Conservation (phyloP, 2,329 filamentous ascomycete species). For the Ophiostoma ulmi region DNA sequence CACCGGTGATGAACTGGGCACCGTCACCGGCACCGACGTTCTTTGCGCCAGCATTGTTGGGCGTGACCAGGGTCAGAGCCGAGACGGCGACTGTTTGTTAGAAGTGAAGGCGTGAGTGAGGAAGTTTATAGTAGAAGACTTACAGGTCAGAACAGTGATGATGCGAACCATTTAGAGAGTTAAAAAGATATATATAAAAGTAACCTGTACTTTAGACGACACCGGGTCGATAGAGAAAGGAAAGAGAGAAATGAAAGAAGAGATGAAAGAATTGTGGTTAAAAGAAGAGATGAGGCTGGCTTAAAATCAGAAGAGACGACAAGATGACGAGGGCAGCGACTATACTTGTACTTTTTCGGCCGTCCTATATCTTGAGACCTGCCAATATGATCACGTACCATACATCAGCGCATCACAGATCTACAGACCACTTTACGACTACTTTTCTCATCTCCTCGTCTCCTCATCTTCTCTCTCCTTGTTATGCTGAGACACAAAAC, state of each 20-base stretch:
- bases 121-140: background rate
- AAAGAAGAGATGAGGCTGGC: background rate
- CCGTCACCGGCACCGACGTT: slow-evolving; percentile 32
- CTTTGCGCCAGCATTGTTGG: slow-evolving; percentile 34
- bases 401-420: background rate
- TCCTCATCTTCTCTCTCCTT: background rate
- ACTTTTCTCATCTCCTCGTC: background rate
- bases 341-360: background rate
- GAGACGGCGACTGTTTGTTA: slow-evolving; percentile 30
- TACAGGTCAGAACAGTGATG: slow-evolving; percentile 7
- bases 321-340: background rate
- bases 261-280: background rate
- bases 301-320: background rate
- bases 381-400: background rate
- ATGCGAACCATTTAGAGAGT: background rate
- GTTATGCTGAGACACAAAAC: background rate
- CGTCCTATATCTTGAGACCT: background rate
- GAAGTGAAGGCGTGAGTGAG: background rate
- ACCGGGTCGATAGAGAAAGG: background rate
- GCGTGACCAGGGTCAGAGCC: slow-evolving; percentile 30
- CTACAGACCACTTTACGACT: background rate
- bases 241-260: background rate
- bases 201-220: slow-evolving; percentile 2
- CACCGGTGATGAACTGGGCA: slow-evolving; percentile 35
- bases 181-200: background rate